phyloP scores from a whole-genome alignment of 352 stramenopile genomes.

The Phytophthora sojae region DNA sequence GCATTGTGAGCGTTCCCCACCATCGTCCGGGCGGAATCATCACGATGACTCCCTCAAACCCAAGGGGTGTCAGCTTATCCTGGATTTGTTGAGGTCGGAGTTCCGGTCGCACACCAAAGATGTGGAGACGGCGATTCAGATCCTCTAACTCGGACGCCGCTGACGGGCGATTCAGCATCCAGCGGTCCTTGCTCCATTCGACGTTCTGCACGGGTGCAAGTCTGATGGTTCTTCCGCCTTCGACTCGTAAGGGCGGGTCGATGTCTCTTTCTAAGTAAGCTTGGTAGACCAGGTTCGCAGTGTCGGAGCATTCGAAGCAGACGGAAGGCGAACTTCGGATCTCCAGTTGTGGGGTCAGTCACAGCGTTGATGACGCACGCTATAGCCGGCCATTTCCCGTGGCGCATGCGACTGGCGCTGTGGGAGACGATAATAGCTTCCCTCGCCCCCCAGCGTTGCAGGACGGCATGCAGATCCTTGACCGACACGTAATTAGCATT shows the following conservation, averaged over 20 bases:
- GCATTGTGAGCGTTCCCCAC: neutral
- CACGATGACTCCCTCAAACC: too few relatives aligned
- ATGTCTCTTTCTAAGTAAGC: neutral
- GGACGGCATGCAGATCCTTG: neutral
- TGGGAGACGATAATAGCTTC: slow-evolving; percentile 3
- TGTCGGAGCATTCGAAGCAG: slow-evolving; percentile 7
- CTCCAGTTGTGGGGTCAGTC: neutral
- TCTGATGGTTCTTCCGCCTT: slow-evolving; percentile 7
- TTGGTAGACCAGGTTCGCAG: slow-evolving; percentile 7
- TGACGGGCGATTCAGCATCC: neutral
- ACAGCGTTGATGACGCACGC: slow-evolving; percentile 6
- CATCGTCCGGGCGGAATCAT: neutral
- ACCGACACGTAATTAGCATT: slow-evolving; percentile 9
- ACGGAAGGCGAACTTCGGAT: slow-evolving; percentile 5
- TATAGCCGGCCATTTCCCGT: slow-evolving; percentile 8
- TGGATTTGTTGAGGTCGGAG: too few relatives aligned
- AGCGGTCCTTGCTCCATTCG: neutral
- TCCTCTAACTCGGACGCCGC: slow-evolving; percentile 3
- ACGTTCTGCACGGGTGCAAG: slow-evolving; percentile 1
- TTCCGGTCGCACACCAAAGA: too few relatives aligned
- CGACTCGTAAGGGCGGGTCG: neutral
- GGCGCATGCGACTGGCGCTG: neutral
- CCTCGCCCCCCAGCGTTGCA: slow-evolving; percentile 1
- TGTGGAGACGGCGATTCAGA: neutral
- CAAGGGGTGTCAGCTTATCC: too few relatives aligned